These are phyloP conservation scores for Rhododendron kiyosumense DNA, from an alignment of 148 eudicot species.

Conservation along the genomic window DNA sequence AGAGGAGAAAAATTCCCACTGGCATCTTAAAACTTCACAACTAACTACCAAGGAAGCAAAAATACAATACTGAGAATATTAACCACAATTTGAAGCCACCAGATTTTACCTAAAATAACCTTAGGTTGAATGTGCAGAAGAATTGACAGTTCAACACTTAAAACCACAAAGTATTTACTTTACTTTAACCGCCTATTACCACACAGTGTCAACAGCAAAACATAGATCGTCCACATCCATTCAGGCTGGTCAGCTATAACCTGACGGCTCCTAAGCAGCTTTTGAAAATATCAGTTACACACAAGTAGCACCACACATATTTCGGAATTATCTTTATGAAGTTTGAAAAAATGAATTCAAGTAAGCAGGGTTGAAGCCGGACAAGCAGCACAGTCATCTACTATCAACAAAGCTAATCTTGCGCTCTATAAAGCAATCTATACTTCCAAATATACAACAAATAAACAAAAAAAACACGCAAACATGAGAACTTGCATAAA, in stretches of 20 bases:
- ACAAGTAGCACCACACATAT: neutral
- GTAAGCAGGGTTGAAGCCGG: neutral
- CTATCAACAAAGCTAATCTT: neutral
- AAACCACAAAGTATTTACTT: neutral
- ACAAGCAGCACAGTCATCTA: neutral
- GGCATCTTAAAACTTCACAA: neutral
- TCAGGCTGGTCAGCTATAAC: neutral
- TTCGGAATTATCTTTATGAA: neutral
- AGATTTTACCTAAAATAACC: neutral
- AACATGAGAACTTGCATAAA: neutral
- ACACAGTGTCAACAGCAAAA: neutral
- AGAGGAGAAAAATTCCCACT: neutral
- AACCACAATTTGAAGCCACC: neutral
- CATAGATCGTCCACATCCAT: neutral
- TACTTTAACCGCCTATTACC: neutral
- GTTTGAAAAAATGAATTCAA: neutral
- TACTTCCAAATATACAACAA: neutral
- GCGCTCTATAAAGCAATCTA: neutral
- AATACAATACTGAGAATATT: neutral
- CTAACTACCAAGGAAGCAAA: neutral
- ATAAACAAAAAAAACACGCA: neutral
- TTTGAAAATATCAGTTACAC: neutral
- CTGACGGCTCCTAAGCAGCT: neutral
- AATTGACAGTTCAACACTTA: neutral
- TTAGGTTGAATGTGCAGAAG: neutral